These are phyloP conservation scores for Ophiostoma ulmi DNA, from an alignment of 2,329 filamentous ascomycete species.

Conservation along the genomic window DNA sequence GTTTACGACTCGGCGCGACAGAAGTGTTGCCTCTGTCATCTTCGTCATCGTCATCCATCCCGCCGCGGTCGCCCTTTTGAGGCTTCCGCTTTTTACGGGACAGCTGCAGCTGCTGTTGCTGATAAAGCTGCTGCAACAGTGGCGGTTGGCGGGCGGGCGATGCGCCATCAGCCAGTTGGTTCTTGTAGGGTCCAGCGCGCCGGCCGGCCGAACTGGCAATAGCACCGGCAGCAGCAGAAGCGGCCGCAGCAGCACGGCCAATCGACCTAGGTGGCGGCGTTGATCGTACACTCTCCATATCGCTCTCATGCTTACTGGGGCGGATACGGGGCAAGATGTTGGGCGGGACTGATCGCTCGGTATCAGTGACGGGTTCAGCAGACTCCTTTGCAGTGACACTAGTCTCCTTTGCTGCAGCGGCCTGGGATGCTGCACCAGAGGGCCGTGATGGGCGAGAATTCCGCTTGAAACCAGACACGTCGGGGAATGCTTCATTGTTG, in stretches of 20 bases:
- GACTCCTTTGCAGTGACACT: constrained; percentile 28
- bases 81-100: constrained; percentile 13
- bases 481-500: constrained; percentile 65
- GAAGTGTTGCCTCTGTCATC: constrained; percentile 21
- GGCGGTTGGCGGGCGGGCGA: constrained; percentile 49
- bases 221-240: constrained; percentile 40
- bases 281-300: constrained; percentile 49
- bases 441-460: constrained; percentile 39
- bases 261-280: constrained; percentile 46
- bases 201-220: constrained; percentile 41
- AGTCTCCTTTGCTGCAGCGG: constrained; percentile 28
- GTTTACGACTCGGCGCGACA: constrained; percentile 49
- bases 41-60: constrained; percentile 23
- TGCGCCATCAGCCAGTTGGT: constrained; percentile 56
- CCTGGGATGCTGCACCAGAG: constrained; percentile 24
- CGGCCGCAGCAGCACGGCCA: constrained; percentile 36
- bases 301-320: constrained; percentile 57
- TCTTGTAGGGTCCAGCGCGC: constrained; percentile 51
- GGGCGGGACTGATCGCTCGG: constrained; percentile 48
- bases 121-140: constrained; percentile 27
- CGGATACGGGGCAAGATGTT: constrained; percentile 56
- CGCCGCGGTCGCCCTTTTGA: constrained; percentile 12
- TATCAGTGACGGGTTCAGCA: constrained; percentile 35
- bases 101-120: constrained; percentile 31
- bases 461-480: constrained; percentile 55